Evolutionary conservation across 345 rosid species (phyloP).

Genomic region (Excoecaria agallocha): DNA sequence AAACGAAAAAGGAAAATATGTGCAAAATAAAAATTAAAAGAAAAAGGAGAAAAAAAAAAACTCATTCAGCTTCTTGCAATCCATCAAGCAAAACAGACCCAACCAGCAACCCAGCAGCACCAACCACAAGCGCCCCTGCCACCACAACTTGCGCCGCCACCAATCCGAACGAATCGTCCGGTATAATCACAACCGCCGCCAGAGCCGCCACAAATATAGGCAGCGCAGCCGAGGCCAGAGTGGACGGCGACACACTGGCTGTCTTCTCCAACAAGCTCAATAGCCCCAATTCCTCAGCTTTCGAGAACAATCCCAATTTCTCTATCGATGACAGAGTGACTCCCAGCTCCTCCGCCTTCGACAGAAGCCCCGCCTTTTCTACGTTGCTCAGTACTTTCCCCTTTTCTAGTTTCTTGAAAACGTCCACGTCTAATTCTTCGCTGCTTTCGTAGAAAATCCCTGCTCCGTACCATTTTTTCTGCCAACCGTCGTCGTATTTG

Average conservation of each 20-base stretch:
- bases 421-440: slow-evolving; percentile 79
- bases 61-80: too few species aligned
- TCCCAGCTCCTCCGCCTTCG: slow-evolving; percentile 79
- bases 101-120: slow-evolving; percentile 69
- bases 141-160: slow-evolving; percentile 63
- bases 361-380: slow-evolving; percentile 75
- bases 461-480: slow-evolving; percentile 88
- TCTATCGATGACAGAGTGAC: slow-evolving; percentile 80
- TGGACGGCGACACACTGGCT: slow-evolving; percentile 59
- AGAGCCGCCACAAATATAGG: slow-evolving; percentile 76
- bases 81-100: slow-evolving; percentile 15
- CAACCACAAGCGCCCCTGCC: slow-evolving; percentile 61
- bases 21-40: too few species aligned
- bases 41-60: too few species aligned
- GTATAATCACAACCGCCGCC: slow-evolving; percentile 61
- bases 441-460: slow-evolving; percentile 85
- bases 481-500: slow-evolving; percentile 64
- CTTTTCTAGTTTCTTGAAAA: slow-evolving; percentile 89
- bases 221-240: slow-evolving; percentile 69
- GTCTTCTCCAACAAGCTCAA: slow-evolving; percentile 72
- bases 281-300: slow-evolving; percentile 87
- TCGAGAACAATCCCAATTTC: slow-evolving; percentile 77
- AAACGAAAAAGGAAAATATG: too few species aligned
- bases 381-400: slow-evolving; percentile 80
- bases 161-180: slow-evolving; percentile 72